Evolutionary conservation across 2,329 filamentous ascomycete genomes (phyloP), one percentile per base, ranked within the genome.

Genomic region (Aureobasidium mangrovei): DNA sequence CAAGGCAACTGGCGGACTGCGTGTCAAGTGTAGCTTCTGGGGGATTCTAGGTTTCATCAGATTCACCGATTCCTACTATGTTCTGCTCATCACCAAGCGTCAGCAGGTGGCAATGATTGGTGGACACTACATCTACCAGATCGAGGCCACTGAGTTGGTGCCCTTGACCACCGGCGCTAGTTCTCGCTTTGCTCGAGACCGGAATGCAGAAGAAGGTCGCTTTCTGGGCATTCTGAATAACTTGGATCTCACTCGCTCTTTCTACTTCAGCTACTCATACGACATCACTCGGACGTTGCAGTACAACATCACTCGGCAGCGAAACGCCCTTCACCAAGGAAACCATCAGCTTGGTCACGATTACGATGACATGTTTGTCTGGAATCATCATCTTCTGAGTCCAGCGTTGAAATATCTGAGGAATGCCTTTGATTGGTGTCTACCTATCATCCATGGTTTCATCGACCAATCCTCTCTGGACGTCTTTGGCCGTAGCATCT

Each of bases 201-300:
- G 84, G 51, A 93, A 94, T 63, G 81, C 88, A 0, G 91, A 97
- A 67, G 93, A 98, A 70, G 83, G 86, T 38, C 84, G 91, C 29
- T 97, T 95, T 64, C 77, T 97, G 33, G 80, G 82, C 28, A 97
- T 96, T 51, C 76, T 98, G 42, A 90, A 88, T 67, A 95, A 95
- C 61, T 77, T 98, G 32, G 93, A 98, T 67, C 73, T 98, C 57
- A 90, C 86, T 0, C 81, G 86, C 55, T 94, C 88, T 0, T 98
- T 98, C 69, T 98, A 98, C 70, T 98, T 96, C 74, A 96, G 91
- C 72, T 96, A 96, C 67, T 94, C 91, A 0, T 98, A 98, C 72
- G 89, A 98, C 66, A 86, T 97, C 61, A 98, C 93, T 0, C 82
- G 84, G 53, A 95, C 90, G 1, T 74, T 98, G 44, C 93, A 98